Evolutionary conservation across 164 flowering plant species (phyloP).

Genomic region (Tetracentron sinense): DNA sequence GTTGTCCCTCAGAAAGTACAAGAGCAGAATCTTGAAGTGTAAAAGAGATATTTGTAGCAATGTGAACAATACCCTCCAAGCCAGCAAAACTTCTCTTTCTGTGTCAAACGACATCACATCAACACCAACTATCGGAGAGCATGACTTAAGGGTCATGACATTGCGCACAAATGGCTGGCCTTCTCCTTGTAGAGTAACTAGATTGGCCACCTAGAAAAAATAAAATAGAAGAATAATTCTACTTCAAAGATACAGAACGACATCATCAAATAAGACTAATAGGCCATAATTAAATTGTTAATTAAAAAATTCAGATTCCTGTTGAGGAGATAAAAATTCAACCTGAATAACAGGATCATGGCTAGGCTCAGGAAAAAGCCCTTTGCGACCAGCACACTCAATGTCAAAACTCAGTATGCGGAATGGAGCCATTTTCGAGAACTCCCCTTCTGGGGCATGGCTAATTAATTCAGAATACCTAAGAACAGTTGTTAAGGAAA

Average conservation of each 20-base stretch:
- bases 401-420: constrained; percentile 96
- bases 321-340: constrained; percentile 1
- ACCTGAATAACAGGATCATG: constrained; percentile 99
- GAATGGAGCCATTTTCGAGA: constrained; percentile 97
- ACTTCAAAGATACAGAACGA: neutral
- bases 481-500: constrained; percentile 34
- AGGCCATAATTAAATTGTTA: neutral
- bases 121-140: constrained; percentile 94
- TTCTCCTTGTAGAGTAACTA: constrained; percentile 93
- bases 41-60: neutral
- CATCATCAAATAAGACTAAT: neutral
- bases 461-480: constrained; percentile 80
- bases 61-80: constrained; percentile 82
- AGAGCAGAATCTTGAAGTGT: neutral
- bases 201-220: constrained; percentile 79
- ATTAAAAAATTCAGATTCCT: neutral
- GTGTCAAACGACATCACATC: constrained; percentile 92
- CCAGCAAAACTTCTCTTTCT: constrained; percentile 83
- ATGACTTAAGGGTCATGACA: constrained; percentile 96
- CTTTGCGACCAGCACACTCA: constrained; percentile 99
- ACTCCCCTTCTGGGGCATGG: constrained; percentile 86
- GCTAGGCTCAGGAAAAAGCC: constrained; percentile 88
- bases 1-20: neutral
- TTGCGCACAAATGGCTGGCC: constrained; percentile 81
- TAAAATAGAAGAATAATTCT: constrained; percentile 6